Evolutionary conservation across 768 basidiomycete genomes (phyloP), one percentile per base, ranked within the genome.

Genomic region (Leucosporidium yakuticum): DNA sequence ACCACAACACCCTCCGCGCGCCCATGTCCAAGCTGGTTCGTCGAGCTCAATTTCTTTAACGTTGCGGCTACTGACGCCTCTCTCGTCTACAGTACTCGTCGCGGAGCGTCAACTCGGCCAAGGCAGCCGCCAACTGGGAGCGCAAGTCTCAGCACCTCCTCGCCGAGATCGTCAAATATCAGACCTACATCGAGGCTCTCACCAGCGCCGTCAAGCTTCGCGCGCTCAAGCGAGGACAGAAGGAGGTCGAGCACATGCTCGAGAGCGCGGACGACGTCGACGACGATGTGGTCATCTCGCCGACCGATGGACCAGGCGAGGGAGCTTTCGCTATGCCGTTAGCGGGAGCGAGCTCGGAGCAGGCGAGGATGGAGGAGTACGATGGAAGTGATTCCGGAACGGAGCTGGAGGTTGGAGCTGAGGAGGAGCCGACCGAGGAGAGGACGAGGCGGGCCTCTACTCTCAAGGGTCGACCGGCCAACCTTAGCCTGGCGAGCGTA

Each of bases 121-220:
- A 87, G 79, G 87, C 96, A 1, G 83, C 85, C 73, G 65, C 73
- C 68, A 99, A 99, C 77, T 98, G 93, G 91, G 89, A 90, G 80
- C 88, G 86, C 77, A 94, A 89, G 77, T 91, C 90, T 4, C 87
- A 90, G 75, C 90, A 90, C 77, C 81, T 98, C 57, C 83, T 93
- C 62, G 85, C 88, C 14, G 95, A 99, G 80, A 90, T 91, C 51
- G 90, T 92, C 77, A 98, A 98, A 78, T 98, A 97, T 79, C 87
- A 91, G 62, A 89, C 89, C 21, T 99, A 99, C 78, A 88, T 95
- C 64, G 92, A 95, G 71, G 90, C 92, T 9, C 83, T 99, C 36
- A 85, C 88, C 77, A 80, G 82, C 6, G 94, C 89, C 48, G 94
- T 93, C 87, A 81, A 82, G 14, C 82, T 95, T 53, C 86, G 93